phyloP scores from a whole-genome alignment of 2,329 filamentous ascomycete species.

The Phaeosphaeriaceae sp. region DNA sequence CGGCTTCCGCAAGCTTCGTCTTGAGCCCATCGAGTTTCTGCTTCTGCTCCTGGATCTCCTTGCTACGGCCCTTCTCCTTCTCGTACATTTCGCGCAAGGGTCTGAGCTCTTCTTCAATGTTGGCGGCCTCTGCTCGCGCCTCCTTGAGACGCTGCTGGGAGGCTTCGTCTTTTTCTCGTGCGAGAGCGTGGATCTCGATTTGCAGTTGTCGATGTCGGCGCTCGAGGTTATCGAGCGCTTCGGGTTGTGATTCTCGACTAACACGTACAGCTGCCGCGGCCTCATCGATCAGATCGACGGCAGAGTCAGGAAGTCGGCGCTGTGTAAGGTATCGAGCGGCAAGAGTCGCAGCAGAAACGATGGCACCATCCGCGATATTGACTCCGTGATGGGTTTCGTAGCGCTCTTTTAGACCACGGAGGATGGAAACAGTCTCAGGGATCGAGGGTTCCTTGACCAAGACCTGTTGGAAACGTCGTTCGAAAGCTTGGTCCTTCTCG shows the following conservation, averaged over 20 bases:
- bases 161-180: conserved; percentile 92
- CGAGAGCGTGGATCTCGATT: conserved; percentile 95
- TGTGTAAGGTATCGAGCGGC: conserved; percentile 93
- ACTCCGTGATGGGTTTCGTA: conserved; percentile 99
- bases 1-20: conserved; percentile 92
- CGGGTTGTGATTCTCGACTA: conserved; percentile 93
- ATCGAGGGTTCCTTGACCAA: conserved; percentile 93
- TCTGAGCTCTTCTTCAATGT: conserved; percentile 90
- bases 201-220: conserved; percentile 87
- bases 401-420: conserved; percentile 97
- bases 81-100: conserved; percentile 96
- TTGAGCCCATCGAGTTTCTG: conserved; percentile 91
- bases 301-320: conserved; percentile 90
- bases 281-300: conserved; percentile 95
- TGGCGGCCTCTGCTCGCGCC: conserved; percentile 89
- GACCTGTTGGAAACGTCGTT: conserved; percentile 98
- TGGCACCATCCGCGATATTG: conserved; percentile 91
- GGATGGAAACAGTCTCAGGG: conserved; percentile 90
- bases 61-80: conserved; percentile 87
- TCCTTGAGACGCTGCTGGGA: conserved; percentile 82
- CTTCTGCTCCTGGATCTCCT: conserved; percentile 92
- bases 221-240: conserved; percentile 93
- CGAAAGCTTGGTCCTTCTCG: conserved; percentile 97
- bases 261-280: conserved; percentile 96
- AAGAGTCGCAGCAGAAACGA: conserved; percentile 89